These are phyloP conservation scores for Ophiostoma ulmi DNA, from an alignment of 2,329 filamentous ascomycete genomes.

Conservation along the genomic window DNA sequence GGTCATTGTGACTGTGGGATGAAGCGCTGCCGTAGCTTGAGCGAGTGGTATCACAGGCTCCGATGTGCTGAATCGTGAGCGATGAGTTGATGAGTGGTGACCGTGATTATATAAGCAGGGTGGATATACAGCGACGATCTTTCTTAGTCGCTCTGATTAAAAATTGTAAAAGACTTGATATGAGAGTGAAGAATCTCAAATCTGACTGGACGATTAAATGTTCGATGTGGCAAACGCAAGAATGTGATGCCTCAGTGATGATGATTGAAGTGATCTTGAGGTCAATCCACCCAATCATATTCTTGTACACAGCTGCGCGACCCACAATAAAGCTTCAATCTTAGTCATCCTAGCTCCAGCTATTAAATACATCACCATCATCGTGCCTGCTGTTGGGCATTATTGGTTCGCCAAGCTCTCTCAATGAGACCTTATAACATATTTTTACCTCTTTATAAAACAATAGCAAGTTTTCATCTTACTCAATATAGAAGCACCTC, in stretches of 20 bases:
- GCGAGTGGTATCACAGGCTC: background rate
- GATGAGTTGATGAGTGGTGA: background rate
- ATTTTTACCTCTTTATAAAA: no score
- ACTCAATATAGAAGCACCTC: no score
- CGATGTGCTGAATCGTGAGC: background rate
- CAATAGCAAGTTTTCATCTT: no score
- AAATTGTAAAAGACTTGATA: no score
- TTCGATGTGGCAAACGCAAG: background rate
- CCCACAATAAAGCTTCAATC: background rate
- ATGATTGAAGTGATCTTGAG: background rate
- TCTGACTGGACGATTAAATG: no score
- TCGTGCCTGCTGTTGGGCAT: background rate
- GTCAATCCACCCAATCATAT: background rate
- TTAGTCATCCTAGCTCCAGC: background rate
- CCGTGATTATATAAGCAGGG: background rate
- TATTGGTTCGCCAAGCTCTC: no score
- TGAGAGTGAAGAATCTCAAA: no score
- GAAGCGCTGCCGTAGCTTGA: background rate
- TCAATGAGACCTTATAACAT: no score
- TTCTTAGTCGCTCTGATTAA: background rate
- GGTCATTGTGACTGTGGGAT: constrained; percentile 51
- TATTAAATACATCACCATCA: constrained; percentile 2
- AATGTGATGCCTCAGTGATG: background rate
- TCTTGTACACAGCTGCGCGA: background rate
- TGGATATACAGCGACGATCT: background rate